phyloP scores from a whole-genome alignment of 2,329 filamentous ascomycete genomes.

The Exophiala viscosa region DNA sequence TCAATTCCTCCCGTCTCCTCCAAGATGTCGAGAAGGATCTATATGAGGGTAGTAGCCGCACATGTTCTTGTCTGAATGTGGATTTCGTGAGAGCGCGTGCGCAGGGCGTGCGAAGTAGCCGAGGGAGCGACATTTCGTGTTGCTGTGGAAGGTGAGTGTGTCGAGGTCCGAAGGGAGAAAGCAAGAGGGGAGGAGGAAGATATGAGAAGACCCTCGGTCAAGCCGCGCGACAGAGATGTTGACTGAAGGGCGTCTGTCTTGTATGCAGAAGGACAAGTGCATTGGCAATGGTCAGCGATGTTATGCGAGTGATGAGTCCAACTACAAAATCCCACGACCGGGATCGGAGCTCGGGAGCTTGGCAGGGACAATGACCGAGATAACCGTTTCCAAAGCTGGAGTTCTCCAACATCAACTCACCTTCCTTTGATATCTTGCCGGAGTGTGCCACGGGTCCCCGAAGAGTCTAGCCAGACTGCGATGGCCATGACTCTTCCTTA shows the following conservation, averaged over 20 bases:
- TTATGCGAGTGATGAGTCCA: too few relatives aligned
- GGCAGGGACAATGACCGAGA: too few relatives aligned
- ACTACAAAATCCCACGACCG: too few relatives aligned
- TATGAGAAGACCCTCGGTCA: background rate
- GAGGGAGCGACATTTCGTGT: conserved; percentile 21
- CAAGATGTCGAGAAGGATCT: conserved; percentile 23
- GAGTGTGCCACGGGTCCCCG: too few relatives aligned
- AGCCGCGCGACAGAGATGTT: background rate
- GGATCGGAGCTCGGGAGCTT: too few relatives aligned
- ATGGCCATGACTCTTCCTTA: too few relatives aligned
- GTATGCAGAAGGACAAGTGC: background rate
- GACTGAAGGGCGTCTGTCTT: background rate
- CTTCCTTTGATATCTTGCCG: too few relatives aligned
- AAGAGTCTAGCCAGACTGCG: too few relatives aligned
- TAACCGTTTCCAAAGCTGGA: too few relatives aligned
- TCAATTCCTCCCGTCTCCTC: conserved; percentile 13
- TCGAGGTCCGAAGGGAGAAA: background rate
- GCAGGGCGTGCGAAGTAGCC: conserved; percentile 23
- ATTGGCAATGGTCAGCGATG: background rate
- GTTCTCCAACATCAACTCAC: too few relatives aligned
- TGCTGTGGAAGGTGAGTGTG: background rate
- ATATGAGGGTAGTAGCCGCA: conserved; percentile 13
- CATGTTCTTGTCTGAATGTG: conserved; percentile 8
- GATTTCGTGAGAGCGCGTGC: conserved; percentile 14
- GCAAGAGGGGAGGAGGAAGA: background rate